Evolutionary conservation across 2,329 filamentous ascomycete genomes (phyloP), one percentile per base, ranked within the genome.

Genomic region (Metarhizium rileyi): DNA sequence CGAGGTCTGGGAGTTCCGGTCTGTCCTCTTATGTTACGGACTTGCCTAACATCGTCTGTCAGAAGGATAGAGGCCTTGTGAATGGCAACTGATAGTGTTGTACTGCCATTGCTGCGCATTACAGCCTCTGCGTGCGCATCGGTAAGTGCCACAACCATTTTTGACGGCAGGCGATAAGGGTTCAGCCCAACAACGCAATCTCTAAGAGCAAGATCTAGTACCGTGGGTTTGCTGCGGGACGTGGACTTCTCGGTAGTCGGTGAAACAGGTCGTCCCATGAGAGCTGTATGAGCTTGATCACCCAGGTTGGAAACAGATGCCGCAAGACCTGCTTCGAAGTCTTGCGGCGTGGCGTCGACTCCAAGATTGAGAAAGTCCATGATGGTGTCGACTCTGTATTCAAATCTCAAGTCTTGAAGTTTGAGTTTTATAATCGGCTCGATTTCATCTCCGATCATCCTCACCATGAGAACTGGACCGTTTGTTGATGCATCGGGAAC

Each of bases 371-470:
- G 75, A 5, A 95, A 66, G 47, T 89, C 87, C 73, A 95, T 84
- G 1, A 96, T 66, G 0, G 87, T 88, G 0, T 87, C 79, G 4
- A 97, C 86, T 16, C 85, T 84, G 64, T 98, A 98, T 63, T 98
- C 94, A n/a, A 89, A 66, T 52, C 82, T 84, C 4, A 95, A 58
- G 53, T 95, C 90, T 65, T 86, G 87, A 40, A 97, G 70, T 63
- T 95, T 94, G 51, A 96, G 66, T 63, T 94, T 95, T 56, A 96
- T 73, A 6, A 88, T 83, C 0, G 94, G 91, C 55, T 97, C 91
- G 69, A 94, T 87, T 63, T 97, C 91, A 62, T 97, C 90, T 0
- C 89, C 89, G 56, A 98, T 87, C 70, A 95, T 86, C 46, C 93
- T 80, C 52, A 87, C 80, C 83, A 95, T 95, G 48, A 97, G 65